These are phyloP conservation scores for Xylaria flabelliformis DNA, from an alignment of 495 filamentous ascomycete genomes.

Conservation along the genomic window DNA sequence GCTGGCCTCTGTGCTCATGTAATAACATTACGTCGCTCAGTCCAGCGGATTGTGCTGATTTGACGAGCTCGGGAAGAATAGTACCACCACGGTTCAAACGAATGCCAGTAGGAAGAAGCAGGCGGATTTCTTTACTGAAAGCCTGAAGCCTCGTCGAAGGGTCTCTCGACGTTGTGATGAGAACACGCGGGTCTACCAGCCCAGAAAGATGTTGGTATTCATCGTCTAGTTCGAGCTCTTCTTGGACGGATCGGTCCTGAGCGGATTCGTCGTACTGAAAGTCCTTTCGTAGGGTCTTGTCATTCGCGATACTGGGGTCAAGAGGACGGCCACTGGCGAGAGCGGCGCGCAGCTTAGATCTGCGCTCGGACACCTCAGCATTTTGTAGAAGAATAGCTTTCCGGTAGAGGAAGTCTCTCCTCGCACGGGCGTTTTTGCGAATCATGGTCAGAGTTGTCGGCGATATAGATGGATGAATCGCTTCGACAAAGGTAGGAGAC, in stretches of 20 bases:
- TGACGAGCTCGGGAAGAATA: slow-evolving; percentile 82
- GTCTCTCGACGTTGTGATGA: slow-evolving; percentile 88
- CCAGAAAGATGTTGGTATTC: slow-evolving; percentile 89
- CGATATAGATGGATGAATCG: not conserved
- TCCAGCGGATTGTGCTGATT: slow-evolving; percentile 76
- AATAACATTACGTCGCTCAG: slow-evolving; percentile 75
- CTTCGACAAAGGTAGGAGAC: not conserved
- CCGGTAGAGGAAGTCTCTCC: slow-evolving; percentile 95
- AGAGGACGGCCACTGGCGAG: slow-evolving; percentile 83
- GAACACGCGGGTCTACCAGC: slow-evolving; percentile 77
- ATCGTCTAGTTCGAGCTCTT: slow-evolving; percentile 84
- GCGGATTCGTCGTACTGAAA: slow-evolving; percentile 92
- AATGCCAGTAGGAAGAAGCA: slow-evolving; percentile 89
- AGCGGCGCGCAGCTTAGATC: slow-evolving; percentile 82
- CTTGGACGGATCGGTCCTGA: slow-evolving; percentile 64
- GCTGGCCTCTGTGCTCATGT: slow-evolving; percentile 43
- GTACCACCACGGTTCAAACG: slow-evolving; percentile 86
- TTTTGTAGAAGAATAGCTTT: slow-evolving; percentile 70
- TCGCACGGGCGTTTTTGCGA: slow-evolving; percentile 78
- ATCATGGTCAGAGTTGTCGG: slow-evolving; percentile 4
- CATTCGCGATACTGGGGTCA: slow-evolving; percentile 85
- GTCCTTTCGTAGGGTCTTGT: slow-evolving; percentile 82
- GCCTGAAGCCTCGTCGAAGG: slow-evolving; percentile 78
- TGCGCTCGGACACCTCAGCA: slow-evolving; percentile 90
- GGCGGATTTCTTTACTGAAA: slow-evolving; percentile 94